Base-by-base conservation (phyloP, 2,329 filamentous ascomycete species). In the Fusarium sp. region DNA sequence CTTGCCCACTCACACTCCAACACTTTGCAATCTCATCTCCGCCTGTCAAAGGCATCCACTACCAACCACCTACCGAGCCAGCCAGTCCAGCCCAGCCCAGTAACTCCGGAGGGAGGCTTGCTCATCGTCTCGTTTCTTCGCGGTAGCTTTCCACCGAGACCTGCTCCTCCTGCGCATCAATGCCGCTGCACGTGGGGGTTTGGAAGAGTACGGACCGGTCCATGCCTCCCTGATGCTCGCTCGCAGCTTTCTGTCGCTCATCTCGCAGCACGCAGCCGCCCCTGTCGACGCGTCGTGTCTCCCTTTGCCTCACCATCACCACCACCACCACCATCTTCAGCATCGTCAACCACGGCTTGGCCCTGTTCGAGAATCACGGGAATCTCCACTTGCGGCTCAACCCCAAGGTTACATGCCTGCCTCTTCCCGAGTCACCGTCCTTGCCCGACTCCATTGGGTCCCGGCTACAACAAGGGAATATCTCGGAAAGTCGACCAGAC, bases 341-440 rank as follows among this genome's bases (percentile, higher is more conserved):
- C n/a, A 29, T 47, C 38, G n/a, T 13, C n/a, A 22, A 60, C 35
- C 11, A 63, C 25, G 45, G 45, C 25, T n/a, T 52, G 47, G 47
- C 27, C 47, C 25, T 13, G 47, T 52, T 52, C 47, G 29, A 59
- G 66, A 58, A 35, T 56, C 31, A 60, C 38, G 54, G 63, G 20
- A 40, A 50, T 40, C 66, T 78, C 77, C 77, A 78, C 77, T 74
- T 77, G 75, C 75, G 74, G 68, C 71, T 78, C 75, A 65, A 68
- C 56, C 57, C 47, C 63, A 68, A 60, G 63, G 65, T 67, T 73
- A 54, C 65, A 71, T 74, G 45, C 45, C 45, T 50, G 52, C 59
- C 13, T 57, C 27, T 31, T 29, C 27, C 62, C 40, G 56, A 64
- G 25, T 31, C 18, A 4, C 47, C 47, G 47, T 57, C 52, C 38